Percentiles rank a stretch among this genome's conserved stretches.
phyloP scores from a whole-genome alignment of 805 yeast species.

The Ogataea sp. region DNA sequence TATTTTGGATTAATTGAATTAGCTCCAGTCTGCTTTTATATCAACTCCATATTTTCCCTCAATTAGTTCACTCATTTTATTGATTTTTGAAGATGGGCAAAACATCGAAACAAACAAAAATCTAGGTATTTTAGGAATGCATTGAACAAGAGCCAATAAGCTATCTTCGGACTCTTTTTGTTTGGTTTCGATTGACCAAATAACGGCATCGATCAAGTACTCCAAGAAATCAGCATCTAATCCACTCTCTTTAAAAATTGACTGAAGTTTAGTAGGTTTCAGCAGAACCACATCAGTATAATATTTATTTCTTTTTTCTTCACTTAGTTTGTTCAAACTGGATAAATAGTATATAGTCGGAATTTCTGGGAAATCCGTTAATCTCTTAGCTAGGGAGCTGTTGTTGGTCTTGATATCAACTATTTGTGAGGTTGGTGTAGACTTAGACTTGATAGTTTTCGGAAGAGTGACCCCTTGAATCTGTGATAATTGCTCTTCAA shows the following conservation, averaged over 20 bases:
- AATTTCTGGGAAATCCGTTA: slow-evolving; percentile 31
- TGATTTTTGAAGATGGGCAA: slow-evolving; percentile 16
- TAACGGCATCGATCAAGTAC: slow-evolving; percentile 37
- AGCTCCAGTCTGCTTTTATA: neutral
- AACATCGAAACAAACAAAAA: slow-evolving; percentile 28
- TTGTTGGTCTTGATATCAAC: neutral
- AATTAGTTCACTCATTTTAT: neutral
- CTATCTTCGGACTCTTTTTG: slow-evolving; percentile 9
- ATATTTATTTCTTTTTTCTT: slow-evolving; percentile 20
- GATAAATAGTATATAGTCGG: slow-evolving; percentile 40
- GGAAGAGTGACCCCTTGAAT: slow-evolving; percentile 2
- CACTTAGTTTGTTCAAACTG: slow-evolving; percentile 28
- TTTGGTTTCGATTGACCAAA: slow-evolving; percentile 10
- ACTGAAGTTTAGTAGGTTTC: slow-evolving; percentile 15
- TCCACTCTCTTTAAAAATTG: slow-evolving; percentile 33
- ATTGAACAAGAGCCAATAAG: slow-evolving; percentile 16
- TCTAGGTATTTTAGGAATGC: slow-evolving; percentile 28
- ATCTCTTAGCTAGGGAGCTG: neutral
- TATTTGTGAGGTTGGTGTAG: too few species aligned
- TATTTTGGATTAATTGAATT: neutral
- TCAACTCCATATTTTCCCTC: neutral
- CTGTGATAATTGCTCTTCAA: neutral
- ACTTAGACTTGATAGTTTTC: neutral
- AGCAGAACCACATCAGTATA: slow-evolving; percentile 30
- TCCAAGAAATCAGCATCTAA: slow-evolving; percentile 40